Evolutionary conservation across 768 basidiomycete genomes (phyloP).

Genomic region (Phylloporus rhodoxanthus): DNA sequence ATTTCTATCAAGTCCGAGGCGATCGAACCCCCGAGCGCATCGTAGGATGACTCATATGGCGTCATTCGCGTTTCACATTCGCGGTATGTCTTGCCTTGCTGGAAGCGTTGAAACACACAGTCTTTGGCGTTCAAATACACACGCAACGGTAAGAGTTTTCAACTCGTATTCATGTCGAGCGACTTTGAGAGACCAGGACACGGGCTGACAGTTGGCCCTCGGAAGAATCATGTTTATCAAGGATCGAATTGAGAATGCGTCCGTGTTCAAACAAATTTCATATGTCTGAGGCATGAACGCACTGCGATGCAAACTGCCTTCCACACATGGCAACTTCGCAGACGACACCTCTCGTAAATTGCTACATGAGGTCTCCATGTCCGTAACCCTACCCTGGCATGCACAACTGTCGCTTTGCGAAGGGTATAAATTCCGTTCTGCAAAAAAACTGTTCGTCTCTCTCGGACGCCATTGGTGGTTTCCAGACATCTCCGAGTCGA

Average conservation of each 20-base stretch:
- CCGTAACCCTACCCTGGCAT: neutral
- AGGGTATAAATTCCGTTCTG: conserved; percentile 1
- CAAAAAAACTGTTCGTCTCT: neutral
- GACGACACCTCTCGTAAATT: neutral
- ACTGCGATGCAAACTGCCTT: neutral
- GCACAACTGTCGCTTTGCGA: neutral
- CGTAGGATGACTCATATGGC: conserved; percentile 1
- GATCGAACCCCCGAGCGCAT: neutral
- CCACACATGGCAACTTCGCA: neutral
- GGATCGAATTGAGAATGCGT: neutral
- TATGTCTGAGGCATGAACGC: conserved; percentile 1
- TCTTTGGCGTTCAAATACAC: neutral
- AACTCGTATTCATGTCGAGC: neutral
- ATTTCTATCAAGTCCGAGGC: conserved; percentile 1
- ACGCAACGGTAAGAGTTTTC: neutral
- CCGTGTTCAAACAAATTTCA: neutral
- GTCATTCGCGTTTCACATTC: conserved; percentile 1
- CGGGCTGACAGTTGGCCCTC: neutral
- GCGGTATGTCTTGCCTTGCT: neutral
- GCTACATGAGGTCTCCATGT: neutral
- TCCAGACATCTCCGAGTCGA: conserved; percentile 1
- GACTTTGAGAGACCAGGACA: neutral
- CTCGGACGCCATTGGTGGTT: neutral
- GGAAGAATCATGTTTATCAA: neutral
- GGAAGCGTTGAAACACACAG: neutral